These are phyloP conservation scores for Escovopsis sp. DNA, from an alignment of 2,329 filamentous ascomycete species.

Conservation along the genomic window DNA sequence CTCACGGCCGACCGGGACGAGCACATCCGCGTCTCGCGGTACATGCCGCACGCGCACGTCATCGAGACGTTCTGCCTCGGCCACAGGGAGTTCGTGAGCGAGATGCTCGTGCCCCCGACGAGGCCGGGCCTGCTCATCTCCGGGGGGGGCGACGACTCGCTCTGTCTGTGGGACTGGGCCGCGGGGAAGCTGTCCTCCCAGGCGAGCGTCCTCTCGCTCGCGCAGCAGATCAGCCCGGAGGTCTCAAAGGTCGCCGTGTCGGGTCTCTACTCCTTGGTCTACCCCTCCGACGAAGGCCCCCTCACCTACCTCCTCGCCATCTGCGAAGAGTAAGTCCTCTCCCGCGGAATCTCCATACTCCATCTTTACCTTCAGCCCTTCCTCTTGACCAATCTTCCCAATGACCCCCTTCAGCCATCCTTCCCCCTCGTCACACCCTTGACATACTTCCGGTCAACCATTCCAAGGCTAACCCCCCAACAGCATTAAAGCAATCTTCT, in stretches of 20 bases:
- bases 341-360: too few relatives aligned
- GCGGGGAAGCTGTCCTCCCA: slow-evolving; percentile 36
- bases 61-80: slow-evolving; percentile 85
- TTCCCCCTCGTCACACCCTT: too few relatives aligned
- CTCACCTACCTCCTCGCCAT: slow-evolving; percentile 31
- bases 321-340: slow-evolving; percentile 36
- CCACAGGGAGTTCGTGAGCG: slow-evolving; percentile 71
- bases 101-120: slow-evolving; percentile 47
- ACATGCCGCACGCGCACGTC: slow-evolving; percentile 66
- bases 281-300: slow-evolving; percentile 13
- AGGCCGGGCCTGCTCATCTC: slow-evolving; percentile 56
- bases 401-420: too few relatives aligned
- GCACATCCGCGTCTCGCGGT: slow-evolving; percentile 79
- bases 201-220: slow-evolving; percentile 32
- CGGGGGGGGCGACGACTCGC: slow-evolving; percentile 66
- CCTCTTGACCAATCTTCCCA: too few relatives aligned
- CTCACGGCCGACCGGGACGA: slow-evolving; percentile 42
- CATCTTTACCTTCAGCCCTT: too few relatives aligned
- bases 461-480: too few relatives aligned
- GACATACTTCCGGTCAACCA: too few relatives aligned
- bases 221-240: slow-evolving; percentile 20
- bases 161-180: slow-evolving; percentile 76
- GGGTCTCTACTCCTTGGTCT: slow-evolving; percentile 21
- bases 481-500: slow-evolving; percentile 48
- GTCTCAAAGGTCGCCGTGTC: slow-evolving; percentile 32